These are phyloP conservation scores for Leptodermis oblonga DNA, from an alignment of 257 asterid genomes.

Conservation along the genomic window DNA sequence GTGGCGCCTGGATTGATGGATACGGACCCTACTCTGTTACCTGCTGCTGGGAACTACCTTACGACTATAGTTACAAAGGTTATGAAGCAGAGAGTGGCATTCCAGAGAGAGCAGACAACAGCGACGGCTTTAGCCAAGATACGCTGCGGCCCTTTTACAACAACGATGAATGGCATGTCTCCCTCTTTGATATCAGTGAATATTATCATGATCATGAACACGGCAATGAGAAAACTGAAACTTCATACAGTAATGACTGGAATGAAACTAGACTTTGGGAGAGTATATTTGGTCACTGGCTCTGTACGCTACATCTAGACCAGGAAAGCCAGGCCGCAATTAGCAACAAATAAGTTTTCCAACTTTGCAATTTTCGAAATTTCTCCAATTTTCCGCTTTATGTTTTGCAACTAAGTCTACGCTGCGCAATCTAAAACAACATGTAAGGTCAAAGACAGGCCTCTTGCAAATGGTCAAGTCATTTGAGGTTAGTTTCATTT, in stretches of 20 bases:
- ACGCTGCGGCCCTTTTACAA: conserved; percentile 4
- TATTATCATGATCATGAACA: conserved; percentile 1
- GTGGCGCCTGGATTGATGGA: conserved; percentile 26
- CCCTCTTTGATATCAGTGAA: conserved; percentile 5
- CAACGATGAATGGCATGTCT: conserved; percentile 15
- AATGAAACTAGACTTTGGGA: conserved; percentile 23
- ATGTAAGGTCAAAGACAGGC: no score
- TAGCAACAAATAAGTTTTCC: background rate
- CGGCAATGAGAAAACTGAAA: background rate
- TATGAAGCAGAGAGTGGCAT: conserved; percentile 1
- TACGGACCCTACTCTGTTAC: conserved; percentile 18
- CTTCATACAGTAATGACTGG: conserved; percentile 7
- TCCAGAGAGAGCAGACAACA: conserved; percentile 8
- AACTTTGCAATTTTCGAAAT: background rate
- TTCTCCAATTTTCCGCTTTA: background rate
- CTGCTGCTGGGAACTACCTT: conserved; percentile 13
- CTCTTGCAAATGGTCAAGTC: background rate
- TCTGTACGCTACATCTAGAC: conserved; percentile 2
- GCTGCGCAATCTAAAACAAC: no score
- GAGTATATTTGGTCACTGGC: conserved; percentile 27
- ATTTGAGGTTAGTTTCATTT: background rate
- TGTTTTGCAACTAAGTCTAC: background rate
- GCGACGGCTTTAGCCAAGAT: background rate
- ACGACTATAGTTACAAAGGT: background rate
- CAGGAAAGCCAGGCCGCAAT: background rate